phyloP scores from a whole-genome alignment of 2,329 filamentous ascomycete genomes.

The Cladobotryum protrusum region DNA sequence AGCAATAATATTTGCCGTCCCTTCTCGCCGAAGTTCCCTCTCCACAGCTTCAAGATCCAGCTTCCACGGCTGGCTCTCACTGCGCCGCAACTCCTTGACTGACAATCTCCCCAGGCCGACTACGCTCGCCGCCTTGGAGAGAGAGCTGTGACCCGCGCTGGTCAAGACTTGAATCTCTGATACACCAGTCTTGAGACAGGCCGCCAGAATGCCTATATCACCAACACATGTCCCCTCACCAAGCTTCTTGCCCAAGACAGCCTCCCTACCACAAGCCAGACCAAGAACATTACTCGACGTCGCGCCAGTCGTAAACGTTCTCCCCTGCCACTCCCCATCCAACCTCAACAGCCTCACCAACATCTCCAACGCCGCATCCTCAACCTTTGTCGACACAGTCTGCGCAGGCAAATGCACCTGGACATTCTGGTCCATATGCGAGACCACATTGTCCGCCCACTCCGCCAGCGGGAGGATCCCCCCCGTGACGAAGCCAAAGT shows the following conservation, averaged over 20 bases:
- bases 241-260: constrained; percentile 41
- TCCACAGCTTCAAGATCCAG: constrained; percentile 65
- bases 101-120: constrained; percentile 68
- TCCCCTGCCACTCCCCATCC: constrained; percentile 44
- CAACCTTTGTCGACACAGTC: constrained; percentile 68
- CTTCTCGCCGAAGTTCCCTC: constrained; percentile 43
- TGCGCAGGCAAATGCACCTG: constrained; percentile 74
- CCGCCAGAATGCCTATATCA: constrained; percentile 61
- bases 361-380: constrained; percentile 65
- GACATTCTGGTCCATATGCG: constrained; percentile 75
- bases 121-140: constrained; percentile 76
- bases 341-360: constrained; percentile 62
- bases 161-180: constrained; percentile 70
- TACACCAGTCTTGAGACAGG: constrained; percentile 58
- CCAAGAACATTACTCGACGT: constrained; percentile 81
- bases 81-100: constrained; percentile 54
- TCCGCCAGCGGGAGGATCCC: constrained; percentile 72
- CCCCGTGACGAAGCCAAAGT: constrained; percentile 88
- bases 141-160: constrained; percentile 75
- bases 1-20: constrained; percentile 65
- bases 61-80: constrained; percentile 54
- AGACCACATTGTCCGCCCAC: constrained; percentile 79
- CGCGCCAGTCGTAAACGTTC: constrained; percentile 53
- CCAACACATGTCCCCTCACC: constrained; percentile 45
- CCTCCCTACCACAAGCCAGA: constrained; percentile 59